phyloP scores from a whole-genome alignment of 768 basidiomycete genomes.

The Thelephora ganbajun region DNA sequence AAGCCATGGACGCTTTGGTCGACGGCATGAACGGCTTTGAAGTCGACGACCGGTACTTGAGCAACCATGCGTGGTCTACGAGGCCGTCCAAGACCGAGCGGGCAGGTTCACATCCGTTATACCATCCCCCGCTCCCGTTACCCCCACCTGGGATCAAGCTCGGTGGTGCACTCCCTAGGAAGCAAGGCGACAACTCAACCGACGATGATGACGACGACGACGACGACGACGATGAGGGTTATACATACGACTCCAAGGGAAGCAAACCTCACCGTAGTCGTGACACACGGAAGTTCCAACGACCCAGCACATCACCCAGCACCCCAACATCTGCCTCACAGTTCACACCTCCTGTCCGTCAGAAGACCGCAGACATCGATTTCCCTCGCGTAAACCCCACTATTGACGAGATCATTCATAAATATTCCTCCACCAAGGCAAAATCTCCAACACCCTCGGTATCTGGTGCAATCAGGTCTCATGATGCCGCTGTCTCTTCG shows the following conservation, averaged over 20 bases:
- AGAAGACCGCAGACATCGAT: conserved; percentile 10
- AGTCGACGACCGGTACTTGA: conserved; percentile 38
- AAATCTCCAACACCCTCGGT: neutral
- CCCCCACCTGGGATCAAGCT: conserved; percentile 72
- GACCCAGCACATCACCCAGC: conserved; percentile 2
- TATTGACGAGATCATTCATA: conserved; percentile 80
- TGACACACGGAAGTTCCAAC: no score
- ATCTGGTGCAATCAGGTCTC: neutral
- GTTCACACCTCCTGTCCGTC: conserved; percentile 3
- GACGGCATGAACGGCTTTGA: conserved; percentile 73
- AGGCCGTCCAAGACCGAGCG: conserved; percentile 39
- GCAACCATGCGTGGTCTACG: conserved; percentile 24
- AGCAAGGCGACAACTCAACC: conserved; percentile 14
- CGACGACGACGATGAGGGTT: conserved; percentile 17
- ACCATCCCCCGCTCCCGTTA: conserved; percentile 71
- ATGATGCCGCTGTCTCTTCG: conserved; percentile 4
- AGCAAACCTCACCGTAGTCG: conserved; percentile 5
- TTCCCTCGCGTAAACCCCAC: conserved; percentile 27
- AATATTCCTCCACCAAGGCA: conserved; percentile 30
- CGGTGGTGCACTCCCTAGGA: conserved; percentile 26
- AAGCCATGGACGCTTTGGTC: conserved; percentile 79
- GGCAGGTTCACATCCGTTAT: conserved; percentile 55
- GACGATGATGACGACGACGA: conserved; percentile 46
- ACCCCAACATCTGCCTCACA: conserved; percentile 5
- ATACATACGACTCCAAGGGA: conserved; percentile 1